A percentile compares a stretch with the other conserved stretches of the same genome.
Conservation (phyloP, 495 filamentous ascomycete genomes). For the Aspergillus conjunctus region DNA sequence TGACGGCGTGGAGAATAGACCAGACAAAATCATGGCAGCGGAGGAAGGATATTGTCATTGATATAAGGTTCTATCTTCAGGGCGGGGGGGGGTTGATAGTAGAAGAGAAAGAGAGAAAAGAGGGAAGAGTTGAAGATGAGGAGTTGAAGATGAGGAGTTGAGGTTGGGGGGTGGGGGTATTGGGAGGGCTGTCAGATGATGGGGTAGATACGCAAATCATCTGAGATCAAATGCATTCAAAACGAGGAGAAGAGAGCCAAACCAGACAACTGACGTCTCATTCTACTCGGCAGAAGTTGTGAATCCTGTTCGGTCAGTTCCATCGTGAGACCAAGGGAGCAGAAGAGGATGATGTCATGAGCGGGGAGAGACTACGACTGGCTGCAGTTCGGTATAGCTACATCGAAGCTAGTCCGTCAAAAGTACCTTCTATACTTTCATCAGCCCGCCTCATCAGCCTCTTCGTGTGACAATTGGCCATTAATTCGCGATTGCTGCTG, state of each 20-base stretch:
- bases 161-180: background rate
- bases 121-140: slow-evolving; percentile 2
- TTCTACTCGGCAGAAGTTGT: no score
- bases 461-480: background rate
- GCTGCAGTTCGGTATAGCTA: no score
- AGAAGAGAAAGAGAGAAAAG: background rate
- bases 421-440: background rate
- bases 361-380: no score
- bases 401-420: no score
- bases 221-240: background rate
- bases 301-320: no score
- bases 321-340: no score
- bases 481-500: slow-evolving; percentile 6
- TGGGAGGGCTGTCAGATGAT: slow-evolving; percentile 13
- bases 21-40: slow-evolving; percentile 26
- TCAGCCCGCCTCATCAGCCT: background rate
- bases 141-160: background rate
- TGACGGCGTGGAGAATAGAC: slow-evolving; percentile 23
- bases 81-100: background rate
- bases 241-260: background rate
- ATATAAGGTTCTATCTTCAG: no score
- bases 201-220: background rate
- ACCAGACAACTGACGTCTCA: background rate
- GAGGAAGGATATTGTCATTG: slow-evolving; percentile 19
- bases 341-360: no score